Conservation (phyloP, 805 yeast species). For the Nakazawaea peltata region DNA sequence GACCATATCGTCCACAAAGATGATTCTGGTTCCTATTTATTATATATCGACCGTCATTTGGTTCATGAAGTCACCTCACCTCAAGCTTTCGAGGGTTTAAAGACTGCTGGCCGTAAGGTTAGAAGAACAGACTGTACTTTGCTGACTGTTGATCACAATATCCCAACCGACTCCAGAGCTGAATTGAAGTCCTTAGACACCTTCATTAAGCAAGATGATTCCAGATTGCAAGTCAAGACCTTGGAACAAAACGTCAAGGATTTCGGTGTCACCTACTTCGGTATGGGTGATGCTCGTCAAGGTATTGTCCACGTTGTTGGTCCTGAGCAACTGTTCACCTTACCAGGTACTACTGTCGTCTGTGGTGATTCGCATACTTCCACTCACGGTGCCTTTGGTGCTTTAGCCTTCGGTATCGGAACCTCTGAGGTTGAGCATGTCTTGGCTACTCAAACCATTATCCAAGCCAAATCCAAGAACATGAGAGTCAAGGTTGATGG, state of each 20-base stretch:
- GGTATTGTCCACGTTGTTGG: conserved; percentile 99
- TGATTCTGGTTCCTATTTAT: conserved; percentile 75
- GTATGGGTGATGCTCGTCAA: conserved; percentile 91
- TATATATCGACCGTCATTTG: conserved; percentile 93
- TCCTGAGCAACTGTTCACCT: conserved; percentile 97
- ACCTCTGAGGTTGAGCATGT: conserved; percentile 99
- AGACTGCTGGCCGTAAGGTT: conserved; percentile 78
- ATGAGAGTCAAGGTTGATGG: conserved; percentile 89
- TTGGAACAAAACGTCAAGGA: conserved; percentile 88
- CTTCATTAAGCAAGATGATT: conserved; percentile 85
- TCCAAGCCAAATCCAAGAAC: conserved; percentile 92
- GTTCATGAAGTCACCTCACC: conserved; percentile 99
- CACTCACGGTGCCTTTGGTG: conserved; percentile 98
- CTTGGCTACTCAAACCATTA: conserved; percentile 91
- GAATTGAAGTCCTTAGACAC: conserved; percentile 64
- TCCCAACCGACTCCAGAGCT: conserved; percentile 87
- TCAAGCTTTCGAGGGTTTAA: conserved; percentile 95
- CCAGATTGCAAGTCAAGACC: conserved; percentile 86
- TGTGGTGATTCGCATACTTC: conserved; percentile 99
- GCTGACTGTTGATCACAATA: conserved; percentile 95
- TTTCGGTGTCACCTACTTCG: conserved; percentile 86
- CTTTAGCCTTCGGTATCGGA: conserved; percentile 97
- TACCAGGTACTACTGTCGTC: conserved; percentile 98
- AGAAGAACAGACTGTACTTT: conserved; percentile 90
- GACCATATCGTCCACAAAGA: conserved; percentile 91